A percentile compares a stretch with the other conserved stretches of the same genome.
phyloP scores from a whole-genome alignment of 768 basidiomycete species.

The Leccinum subtestaceum region DNA sequence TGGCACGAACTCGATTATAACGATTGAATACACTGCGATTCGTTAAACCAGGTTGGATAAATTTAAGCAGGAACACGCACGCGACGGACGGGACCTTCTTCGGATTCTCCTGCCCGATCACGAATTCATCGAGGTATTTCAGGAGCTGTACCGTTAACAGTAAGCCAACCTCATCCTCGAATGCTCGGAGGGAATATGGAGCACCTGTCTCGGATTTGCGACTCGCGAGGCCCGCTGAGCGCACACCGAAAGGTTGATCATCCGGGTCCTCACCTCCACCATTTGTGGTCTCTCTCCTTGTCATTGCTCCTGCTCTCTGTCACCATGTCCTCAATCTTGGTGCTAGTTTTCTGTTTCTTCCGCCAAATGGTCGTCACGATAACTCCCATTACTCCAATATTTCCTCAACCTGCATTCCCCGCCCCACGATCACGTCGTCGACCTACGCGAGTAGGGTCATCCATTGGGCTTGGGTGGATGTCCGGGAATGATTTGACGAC shows the following conservation, averaged over 20 bases:
- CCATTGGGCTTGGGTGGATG: too few species aligned
- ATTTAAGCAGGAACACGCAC: conserved; percentile 47
- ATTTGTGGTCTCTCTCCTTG: too few species aligned
- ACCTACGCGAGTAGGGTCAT: too few species aligned
- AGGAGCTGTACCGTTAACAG: conserved; percentile 52
- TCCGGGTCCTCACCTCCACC: conserved; percentile 25
- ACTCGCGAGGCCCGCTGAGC: conserved; percentile 39
- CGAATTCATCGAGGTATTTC: conserved; percentile 82
- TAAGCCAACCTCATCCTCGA: conserved; percentile 7
- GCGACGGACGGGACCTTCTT: conserved; percentile 95
- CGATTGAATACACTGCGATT: conserved; percentile 83
- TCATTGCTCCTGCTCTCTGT: too few species aligned
- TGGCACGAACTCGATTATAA: conserved; percentile 82
- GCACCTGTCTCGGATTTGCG: conserved; percentile 59
- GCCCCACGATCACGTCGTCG: too few species aligned
- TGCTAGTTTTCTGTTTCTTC: too few species aligned
- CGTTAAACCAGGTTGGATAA: conserved; percentile 2
- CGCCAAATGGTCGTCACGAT: too few species aligned
- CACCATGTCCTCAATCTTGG: too few species aligned
- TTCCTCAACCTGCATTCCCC: too few species aligned
- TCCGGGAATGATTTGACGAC: too few species aligned
- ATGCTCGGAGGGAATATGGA: background rate
- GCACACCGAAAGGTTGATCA: conserved; percentile 30
- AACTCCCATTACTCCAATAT: too few species aligned
- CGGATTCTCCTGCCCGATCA: conserved; percentile 88